These are phyloP conservation scores for Cynara cardunculus DNA, from an alignment of 129 eudicot genomes.

Conservation along the genomic window DNA sequence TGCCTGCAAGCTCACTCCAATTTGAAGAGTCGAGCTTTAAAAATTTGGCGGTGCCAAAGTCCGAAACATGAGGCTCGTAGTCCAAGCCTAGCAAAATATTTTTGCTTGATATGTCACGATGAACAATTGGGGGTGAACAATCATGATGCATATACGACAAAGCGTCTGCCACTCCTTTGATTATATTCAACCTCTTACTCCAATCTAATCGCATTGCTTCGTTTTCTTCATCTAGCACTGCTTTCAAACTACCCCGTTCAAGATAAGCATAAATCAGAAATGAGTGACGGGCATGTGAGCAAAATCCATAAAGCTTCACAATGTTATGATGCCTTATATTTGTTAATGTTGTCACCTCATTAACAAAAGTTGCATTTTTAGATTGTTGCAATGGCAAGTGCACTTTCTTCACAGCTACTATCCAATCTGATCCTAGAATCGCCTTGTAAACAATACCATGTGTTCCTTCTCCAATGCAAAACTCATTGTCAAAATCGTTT, in stretches of 20 bases:
- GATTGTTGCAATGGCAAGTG: not conserved
- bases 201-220: constrained; percentile 8
- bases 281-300: constrained; percentile 7
- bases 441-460: constrained; percentile 24
- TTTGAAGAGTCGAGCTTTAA: constrained; percentile 18
- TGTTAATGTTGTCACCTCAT: constrained; percentile 15
- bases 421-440: not conserved
- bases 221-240: not conserved
- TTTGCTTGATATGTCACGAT: constrained; percentile 38
- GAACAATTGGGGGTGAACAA: constrained; percentile 30
- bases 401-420: constrained; percentile 16
- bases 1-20: constrained; percentile 25
- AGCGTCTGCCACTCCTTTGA: constrained; percentile 35
- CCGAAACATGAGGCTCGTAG: constrained; percentile 25
- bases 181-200: constrained; percentile 25
- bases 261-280: constrained; percentile 21
- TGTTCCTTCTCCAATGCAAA: constrained; percentile 25
- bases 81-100: constrained; percentile 28
- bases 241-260: constrained; percentile 16
- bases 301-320: constrained; percentile 26
- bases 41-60: constrained; percentile 34
- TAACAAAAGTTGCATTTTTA: not conserved
- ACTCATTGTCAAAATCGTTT: not conserved
- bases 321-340: constrained; percentile 25
- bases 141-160: constrained; percentile 44